phyloP scores from a whole-genome alignment of 1,284 basidiomycete species.

The Ustilago hordei region DNA sequence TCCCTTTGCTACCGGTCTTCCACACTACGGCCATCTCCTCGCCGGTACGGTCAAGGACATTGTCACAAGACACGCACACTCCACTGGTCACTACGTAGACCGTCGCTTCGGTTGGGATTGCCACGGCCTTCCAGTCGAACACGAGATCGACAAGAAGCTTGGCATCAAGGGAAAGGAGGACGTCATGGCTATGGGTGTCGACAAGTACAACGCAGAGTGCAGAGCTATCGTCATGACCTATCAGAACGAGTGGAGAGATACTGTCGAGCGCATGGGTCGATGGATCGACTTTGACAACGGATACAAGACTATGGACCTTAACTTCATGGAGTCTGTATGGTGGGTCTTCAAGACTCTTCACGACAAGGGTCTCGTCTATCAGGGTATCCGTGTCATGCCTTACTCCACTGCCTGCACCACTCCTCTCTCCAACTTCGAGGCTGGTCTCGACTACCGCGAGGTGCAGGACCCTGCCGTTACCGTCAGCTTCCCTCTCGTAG shows the following conservation, averaged over 20 bases:
- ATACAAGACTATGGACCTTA: conserved; percentile 94
- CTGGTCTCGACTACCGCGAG: conserved; percentile 91
- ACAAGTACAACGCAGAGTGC: conserved; percentile 97
- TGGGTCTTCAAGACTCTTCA: conserved; percentile 97
- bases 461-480: conserved; percentile 95
- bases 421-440: conserved; percentile 97
- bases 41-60: conserved; percentile 95
- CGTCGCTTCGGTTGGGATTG: conserved; percentile 99
- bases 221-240: conserved; percentile 98
- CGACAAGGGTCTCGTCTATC: conserved; percentile 93
- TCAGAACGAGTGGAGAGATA: conserved; percentile 89
- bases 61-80: conserved; percentile 92
- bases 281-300: conserved; percentile 99
- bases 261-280: conserved; percentile 96
- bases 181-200: conserved; percentile 95
- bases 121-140: conserved; percentile 97
- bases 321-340: conserved; percentile 99
- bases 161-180: conserved; percentile 92
- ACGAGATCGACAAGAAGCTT: conserved; percentile 98
- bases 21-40: conserved; percentile 83
- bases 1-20: conserved; percentile 95
- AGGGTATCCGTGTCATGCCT: conserved; percentile 95
- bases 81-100: conserved; percentile 92
- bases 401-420: conserved; percentile 98
- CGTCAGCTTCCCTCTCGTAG: conserved; percentile 89